Evolutionary conservation across 169 alveolate genomes (phyloP), one percentile per base, ranked within the genome.

Genomic region (Pseudocohnilembus persalinus): DNA sequence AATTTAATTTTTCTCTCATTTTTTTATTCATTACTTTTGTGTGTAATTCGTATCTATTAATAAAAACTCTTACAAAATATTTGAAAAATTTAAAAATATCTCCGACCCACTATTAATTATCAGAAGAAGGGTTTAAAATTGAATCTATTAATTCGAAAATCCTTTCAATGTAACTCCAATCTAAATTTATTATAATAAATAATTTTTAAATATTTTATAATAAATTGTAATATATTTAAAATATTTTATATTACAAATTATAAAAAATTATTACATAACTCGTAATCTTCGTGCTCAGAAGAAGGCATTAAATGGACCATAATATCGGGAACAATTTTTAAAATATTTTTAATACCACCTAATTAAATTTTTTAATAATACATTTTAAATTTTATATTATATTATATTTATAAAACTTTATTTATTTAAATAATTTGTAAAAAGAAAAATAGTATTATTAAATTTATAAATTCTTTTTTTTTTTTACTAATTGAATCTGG

Each of bases 91-190:
- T 79, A 20, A 79, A 49, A 29, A 79, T n/a, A 15, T 68, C 64
- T 49, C 68, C 68, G 30, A 34, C 84, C 6, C 84, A 79, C 24
- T 49, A 26, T n/a, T 63, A 35, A 26, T 29, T 49, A 33, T 79
- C 64, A 0, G 1, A 6, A 1, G 34, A 29, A 29, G 76, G 74
- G 30, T 79, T 34, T 30, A 79, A 34, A 0, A 79, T 76, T 49
- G 76, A 34, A 64, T 79, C 84, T n/a, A 79, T 79, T 0, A 79
- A 29, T 32, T 34, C 27, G 76, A 79, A 79, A 28, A 79, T 49
- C 49, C 84, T 79, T 34, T 79, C 84, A 29, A 79, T 31, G 64
- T 79, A 79, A 49, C 30, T 31, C 84, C 84, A 79, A 79, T 49
- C 84, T 79, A n/a, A 49, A 49, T 11, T 11, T 49, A 49, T n/a